A percentile compares a stretch with the other conserved stretches of the same genome.
Evolutionary conservation across 768 basidiomycete species (phyloP).

Genomic region (Trametes cingulata): DNA sequence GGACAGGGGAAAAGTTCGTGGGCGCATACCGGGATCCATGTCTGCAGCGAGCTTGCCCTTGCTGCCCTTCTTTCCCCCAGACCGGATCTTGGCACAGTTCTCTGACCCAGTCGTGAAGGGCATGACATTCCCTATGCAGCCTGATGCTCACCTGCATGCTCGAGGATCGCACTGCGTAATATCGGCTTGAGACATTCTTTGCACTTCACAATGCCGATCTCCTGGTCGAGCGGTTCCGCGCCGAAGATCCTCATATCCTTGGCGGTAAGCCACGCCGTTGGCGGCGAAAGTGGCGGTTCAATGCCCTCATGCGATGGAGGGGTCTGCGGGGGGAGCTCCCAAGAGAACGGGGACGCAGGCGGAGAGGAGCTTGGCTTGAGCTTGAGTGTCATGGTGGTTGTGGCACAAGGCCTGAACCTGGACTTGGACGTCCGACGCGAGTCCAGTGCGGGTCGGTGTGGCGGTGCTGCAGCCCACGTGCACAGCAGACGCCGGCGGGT

Average conservation of each 20-base stretch:
- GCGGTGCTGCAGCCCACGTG: slow-evolving; percentile 6
- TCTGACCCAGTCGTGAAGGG: slow-evolving; percentile 37
- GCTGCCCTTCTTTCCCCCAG: slow-evolving; percentile 51
- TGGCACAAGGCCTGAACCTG: background rate
- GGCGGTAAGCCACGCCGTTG: slow-evolving; percentile 83
- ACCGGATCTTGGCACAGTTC: slow-evolving; percentile 61
- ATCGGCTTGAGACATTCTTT: slow-evolving; percentile 81
- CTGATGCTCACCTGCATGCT: slow-evolving; percentile 67
- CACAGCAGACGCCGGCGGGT: background rate
- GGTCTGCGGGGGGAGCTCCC: slow-evolving; percentile 45
- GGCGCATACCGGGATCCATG: slow-evolving; percentile 40
- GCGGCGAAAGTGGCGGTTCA: slow-evolving; percentile 59
- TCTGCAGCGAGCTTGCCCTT: slow-evolving; percentile 53
- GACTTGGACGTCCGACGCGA: background rate
- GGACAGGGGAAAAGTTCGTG: background rate
- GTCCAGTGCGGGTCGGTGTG: background rate
- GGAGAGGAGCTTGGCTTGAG: slow-evolving; percentile 40
- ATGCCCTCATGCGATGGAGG: slow-evolving; percentile 37
- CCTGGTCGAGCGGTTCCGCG: slow-evolving; percentile 65
- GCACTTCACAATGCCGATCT: slow-evolving; percentile 70
- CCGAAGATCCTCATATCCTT: slow-evolving; percentile 90
- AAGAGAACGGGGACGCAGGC: slow-evolving; percentile 61
- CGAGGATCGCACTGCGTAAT: slow-evolving; percentile 68
- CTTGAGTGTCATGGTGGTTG: slow-evolving; percentile 40
- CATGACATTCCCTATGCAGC: background rate